Conservation (phyloP, 1,139 yeast species). For the Yarrowia galli region DNA sequence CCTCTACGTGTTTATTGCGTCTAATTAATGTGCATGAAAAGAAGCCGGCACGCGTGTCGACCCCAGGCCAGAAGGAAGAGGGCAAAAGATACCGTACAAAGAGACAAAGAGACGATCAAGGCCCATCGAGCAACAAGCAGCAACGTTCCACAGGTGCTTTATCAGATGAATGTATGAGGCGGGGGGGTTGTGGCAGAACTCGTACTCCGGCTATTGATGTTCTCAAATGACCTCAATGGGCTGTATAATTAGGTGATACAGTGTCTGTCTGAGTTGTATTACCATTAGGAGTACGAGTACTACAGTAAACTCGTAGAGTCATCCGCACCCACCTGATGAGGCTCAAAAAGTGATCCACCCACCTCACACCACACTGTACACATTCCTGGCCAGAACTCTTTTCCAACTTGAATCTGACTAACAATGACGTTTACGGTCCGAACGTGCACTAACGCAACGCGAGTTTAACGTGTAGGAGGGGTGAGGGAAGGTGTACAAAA, state of each 20-base stretch:
- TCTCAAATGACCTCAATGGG: too few relatives aligned
- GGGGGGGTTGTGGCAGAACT: too few relatives aligned
- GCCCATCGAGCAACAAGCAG: neutral
- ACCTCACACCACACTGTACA: neutral
- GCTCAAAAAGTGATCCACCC: neutral
- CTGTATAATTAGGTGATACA: neutral
- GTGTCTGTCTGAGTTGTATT: too few relatives aligned
- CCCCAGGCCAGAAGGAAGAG: neutral
- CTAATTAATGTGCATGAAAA: conserved; percentile 33
- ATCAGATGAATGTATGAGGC: neutral
- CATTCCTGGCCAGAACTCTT: conserved; percentile 8
- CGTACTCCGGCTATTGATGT: too few relatives aligned
- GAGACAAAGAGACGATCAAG: neutral
- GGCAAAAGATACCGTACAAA: neutral
- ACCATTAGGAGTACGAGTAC: too few relatives aligned
- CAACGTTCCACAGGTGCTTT: neutral
- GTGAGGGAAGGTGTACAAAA: too few relatives aligned
- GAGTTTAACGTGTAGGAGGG: neutral
- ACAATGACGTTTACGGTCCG: neutral
- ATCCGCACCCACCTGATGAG: neutral
- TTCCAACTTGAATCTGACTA: neutral
- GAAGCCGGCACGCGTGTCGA: conserved; percentile 16
- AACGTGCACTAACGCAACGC: neutral
- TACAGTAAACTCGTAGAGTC: too few relatives aligned
- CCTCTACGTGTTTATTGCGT: conserved; percentile 19